Base-by-base conservation (phyloP, 2,329 filamentous ascomycete species). In the Dothistroma septosporum region DNA sequence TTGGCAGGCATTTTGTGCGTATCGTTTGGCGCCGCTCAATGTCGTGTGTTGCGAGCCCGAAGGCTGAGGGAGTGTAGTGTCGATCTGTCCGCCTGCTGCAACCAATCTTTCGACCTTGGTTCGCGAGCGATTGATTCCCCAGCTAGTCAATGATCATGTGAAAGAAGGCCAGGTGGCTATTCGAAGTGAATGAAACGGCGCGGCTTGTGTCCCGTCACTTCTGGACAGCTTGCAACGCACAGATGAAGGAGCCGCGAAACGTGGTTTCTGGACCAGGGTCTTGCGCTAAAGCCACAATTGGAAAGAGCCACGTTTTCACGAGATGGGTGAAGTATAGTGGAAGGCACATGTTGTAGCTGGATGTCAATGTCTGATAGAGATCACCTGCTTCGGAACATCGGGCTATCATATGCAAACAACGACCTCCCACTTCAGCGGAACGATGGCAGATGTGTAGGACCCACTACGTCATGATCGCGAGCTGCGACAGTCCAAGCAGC, bases 1-100 rank as follows among this genome's bases (percentile, higher is more conserved):
- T 96, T 96, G 73, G 88, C 80, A 67, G 92, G 82, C 94, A 97
- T 97, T 44, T 56, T 70, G 61, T 56, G 9, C 32, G n/a, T 53
- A 53, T 31, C 8, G 41, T 49, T 32, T 50, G 21, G 52, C 6
- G 53, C 37, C 16, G 33, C 35, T 41, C 53, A 54, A 61, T 35
- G 41, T 35, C 49, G 49, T 22, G 24, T 46, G 22, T 47, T 22
- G 60, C 60, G 19, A 61, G 64, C 64, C 64, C 64, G 50, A 47
- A 64, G 62, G 62, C 61, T 64, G 62, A 57, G 52, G 28, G 52
- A 31, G n/a, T 10, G 33, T 35, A 24, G 33, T 35, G 37, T 53
- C 14, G 50, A 53, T 3, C 31, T 35, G 50, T 53, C 28, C 24
- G n/a, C 11, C 19, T 50, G 22, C 28, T 31, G 47, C 48, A 53